These are phyloP conservation scores for Carex cristatella DNA, from an alignment of 176 grass and related monocot species.

Conservation along the genomic window DNA sequence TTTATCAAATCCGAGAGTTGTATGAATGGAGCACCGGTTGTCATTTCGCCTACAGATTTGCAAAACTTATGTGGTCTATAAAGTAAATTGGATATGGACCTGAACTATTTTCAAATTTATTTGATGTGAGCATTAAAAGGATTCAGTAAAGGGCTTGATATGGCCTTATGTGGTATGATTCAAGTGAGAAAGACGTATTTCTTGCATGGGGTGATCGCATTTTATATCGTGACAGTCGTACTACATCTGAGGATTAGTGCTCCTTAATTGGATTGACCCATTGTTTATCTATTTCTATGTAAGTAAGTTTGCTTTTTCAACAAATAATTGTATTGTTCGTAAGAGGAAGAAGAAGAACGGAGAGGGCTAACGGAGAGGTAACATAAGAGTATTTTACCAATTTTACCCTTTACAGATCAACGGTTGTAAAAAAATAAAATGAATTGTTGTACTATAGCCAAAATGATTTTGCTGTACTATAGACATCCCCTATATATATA, in stretches of 20 bases:
- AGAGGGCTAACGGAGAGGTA: no score
- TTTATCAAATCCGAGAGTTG: no score
- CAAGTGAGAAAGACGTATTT: conserved; percentile 84
- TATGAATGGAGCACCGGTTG: not conserved
- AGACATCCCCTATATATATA: no score
- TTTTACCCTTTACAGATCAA: no score
- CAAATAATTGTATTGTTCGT: not conserved
- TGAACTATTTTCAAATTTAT: not conserved
- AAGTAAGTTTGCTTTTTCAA: conserved; percentile 36
- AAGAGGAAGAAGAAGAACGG: no score
- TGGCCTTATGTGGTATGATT: conserved; percentile 67
- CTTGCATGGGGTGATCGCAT: conserved; percentile 92
- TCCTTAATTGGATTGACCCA: conserved; percentile 48
- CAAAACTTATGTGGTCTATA: not conserved
- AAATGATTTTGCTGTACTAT: no score
- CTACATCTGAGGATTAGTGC: conserved; percentile 37
- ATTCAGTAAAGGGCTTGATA: not conserved
- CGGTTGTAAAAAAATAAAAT: no score
- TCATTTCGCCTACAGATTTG: not conserved
- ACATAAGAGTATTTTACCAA: no score
- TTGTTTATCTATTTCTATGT: conserved; percentile 81
- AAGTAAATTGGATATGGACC: no score
- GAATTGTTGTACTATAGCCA: no score
- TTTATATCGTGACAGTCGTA: conserved; percentile 66
- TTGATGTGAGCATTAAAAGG: not conserved